phyloP scores from a whole-genome alignment of 1,284 basidiomycete genomes.

The Phellopilus nigrolimitatus region DNA sequence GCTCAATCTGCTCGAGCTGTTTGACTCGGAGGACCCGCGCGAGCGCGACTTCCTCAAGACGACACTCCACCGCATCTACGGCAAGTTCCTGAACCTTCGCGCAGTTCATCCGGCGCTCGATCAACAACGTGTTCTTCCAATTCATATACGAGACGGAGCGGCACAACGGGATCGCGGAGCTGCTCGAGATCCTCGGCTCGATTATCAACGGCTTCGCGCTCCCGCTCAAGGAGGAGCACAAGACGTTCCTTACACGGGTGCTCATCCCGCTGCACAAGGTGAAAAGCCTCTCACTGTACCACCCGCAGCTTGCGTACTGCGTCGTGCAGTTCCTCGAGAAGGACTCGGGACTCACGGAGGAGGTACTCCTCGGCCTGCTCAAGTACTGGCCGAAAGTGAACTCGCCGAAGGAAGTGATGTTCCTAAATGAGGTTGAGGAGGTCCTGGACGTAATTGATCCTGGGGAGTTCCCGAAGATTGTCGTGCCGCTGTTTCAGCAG shows the following conservation, averaged over 20 bases:
- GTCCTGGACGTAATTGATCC: slow-evolving; percentile 98
- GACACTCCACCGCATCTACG: slow-evolving; percentile 97
- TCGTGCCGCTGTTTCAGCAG: slow-evolving; percentile 91
- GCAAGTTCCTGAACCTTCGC: slow-evolving; percentile 98
- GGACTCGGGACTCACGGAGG: slow-evolving; percentile 88
- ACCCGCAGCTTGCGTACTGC: slow-evolving; percentile 98
- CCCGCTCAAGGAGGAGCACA: slow-evolving; percentile 99
- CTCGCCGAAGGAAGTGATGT: slow-evolving; percentile 99
- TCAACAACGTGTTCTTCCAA: slow-evolving; percentile 99
- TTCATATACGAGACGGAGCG: slow-evolving; percentile 99
- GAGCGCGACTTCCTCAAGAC: slow-evolving; percentile 99
- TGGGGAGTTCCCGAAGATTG: slow-evolving; percentile 94
- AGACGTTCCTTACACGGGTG: slow-evolving; percentile 95
- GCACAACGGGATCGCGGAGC: slow-evolving; percentile 98
- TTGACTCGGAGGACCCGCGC: slow-evolving; percentile 98
- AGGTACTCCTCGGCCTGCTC: slow-evolving; percentile 92
- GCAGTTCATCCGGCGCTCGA: slow-evolving; percentile 98
- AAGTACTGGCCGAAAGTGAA: slow-evolving; percentile 99
- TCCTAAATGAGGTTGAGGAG: slow-evolving; percentile 99
- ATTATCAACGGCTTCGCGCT: slow-evolving; percentile 99
- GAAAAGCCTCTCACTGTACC: slow-evolving; percentile 94
- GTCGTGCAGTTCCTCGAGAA: slow-evolving; percentile 99
- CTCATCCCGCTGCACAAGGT: slow-evolving; percentile 98
- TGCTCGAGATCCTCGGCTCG: slow-evolving; percentile 96
- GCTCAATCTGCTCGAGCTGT: slow-evolving; percentile 93